A percentile compares a stretch with the other conserved stretches of the same genome.
Evolutionary conservation across 208 protist genomes (phyloP).

Genomic region (Crithidia expoeki): DNA sequence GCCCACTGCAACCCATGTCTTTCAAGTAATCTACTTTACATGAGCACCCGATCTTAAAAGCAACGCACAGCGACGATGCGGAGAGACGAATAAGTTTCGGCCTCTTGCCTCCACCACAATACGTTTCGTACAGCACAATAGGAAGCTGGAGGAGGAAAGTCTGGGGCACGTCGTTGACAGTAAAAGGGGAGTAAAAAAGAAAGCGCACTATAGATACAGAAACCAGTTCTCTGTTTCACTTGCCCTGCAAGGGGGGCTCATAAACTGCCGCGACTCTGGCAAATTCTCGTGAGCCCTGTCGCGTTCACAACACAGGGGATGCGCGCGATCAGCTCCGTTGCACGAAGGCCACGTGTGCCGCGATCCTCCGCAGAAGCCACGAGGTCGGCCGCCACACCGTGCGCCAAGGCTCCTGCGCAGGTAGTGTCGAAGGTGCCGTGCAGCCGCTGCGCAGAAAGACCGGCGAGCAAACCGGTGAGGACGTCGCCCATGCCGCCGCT

Average conservation of each 20-base stretch:
- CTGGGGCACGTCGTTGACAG: neutral
- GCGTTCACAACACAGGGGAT: conserved; percentile 61
- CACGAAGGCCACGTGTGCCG: conserved; percentile 66
- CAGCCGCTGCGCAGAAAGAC: conserved; percentile 52
- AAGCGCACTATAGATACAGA: too few species aligned
- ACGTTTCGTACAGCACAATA: neutral
- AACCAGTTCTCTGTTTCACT: too few species aligned
- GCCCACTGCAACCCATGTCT: too few species aligned
- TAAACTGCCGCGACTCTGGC: conserved; percentile 6
- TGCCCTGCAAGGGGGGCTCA: neutral
- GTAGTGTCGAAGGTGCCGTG: conserved; percentile 39
- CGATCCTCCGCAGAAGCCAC: conserved; percentile 32
- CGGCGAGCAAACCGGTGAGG: conserved; percentile 69
- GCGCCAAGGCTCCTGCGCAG: conserved; percentile 61
- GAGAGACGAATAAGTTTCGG: too few species aligned
- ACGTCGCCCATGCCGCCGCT: conserved; percentile 87
- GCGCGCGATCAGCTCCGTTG: conserved; percentile 63
- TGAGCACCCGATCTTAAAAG: too few species aligned
- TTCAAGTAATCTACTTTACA: too few species aligned
- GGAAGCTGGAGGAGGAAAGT: neutral
- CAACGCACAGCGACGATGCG: too few species aligned
- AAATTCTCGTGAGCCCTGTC: neutral
- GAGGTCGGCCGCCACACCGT: conserved; percentile 76
- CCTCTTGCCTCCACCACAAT: too few species aligned
- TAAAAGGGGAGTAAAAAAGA: conserved; percentile 1